Conservation (phyloP, 2,329 filamentous ascomycete genomes). For the Teratosphaeria nubilosa region DNA sequence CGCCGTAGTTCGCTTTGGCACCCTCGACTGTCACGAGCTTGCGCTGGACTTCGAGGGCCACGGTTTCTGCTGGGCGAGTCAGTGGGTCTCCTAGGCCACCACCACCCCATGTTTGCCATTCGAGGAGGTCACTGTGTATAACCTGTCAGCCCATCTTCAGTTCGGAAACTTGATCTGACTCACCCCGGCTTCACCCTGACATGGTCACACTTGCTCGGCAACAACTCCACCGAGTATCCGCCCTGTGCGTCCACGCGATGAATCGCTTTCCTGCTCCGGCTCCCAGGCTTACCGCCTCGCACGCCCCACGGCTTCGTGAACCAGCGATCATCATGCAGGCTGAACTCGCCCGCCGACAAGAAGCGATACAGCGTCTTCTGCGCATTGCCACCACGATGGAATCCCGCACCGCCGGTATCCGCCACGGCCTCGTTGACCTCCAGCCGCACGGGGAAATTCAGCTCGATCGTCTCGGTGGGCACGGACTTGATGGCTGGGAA, state of each 20-base stretch:
- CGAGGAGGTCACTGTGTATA: constrained; percentile 11
- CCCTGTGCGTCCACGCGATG: constrained; percentile 10
- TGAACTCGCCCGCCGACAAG: constrained; percentile 16
- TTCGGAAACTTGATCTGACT: not conserved
- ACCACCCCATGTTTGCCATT: constrained; percentile 19
- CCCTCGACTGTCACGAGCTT: constrained; percentile 15
- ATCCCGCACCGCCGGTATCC: constrained; percentile 16
- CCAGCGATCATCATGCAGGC: constrained; percentile 18
- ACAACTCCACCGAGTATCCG: constrained; percentile 5
- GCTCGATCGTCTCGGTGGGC: constrained; percentile 18
- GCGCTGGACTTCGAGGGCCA: constrained; percentile 16
- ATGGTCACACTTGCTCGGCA: constrained; percentile 16
- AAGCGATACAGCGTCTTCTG: constrained; percentile 17
- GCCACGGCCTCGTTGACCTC: constrained; percentile 20
- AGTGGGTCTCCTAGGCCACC: constrained; percentile 15
- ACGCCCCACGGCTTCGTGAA: constrained; percentile 19
- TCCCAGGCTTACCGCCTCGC: constrained; percentile 15
- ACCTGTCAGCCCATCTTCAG: not conserved
- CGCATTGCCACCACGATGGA: constrained; percentile 16
- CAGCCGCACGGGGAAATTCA: constrained; percentile 17
- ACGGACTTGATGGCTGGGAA: constrained; percentile 20
- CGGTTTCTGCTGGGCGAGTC: constrained; percentile 14
- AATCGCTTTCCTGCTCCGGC: constrained; percentile 14
- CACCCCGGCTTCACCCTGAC: constrained; percentile 17
- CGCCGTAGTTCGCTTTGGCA: constrained; percentile 15